Evolutionary conservation across 2,329 filamentous ascomycete genomes (phyloP), one percentile per base, ranked within the genome.

Genomic region (Plectosphaerella cucumerina): DNA sequence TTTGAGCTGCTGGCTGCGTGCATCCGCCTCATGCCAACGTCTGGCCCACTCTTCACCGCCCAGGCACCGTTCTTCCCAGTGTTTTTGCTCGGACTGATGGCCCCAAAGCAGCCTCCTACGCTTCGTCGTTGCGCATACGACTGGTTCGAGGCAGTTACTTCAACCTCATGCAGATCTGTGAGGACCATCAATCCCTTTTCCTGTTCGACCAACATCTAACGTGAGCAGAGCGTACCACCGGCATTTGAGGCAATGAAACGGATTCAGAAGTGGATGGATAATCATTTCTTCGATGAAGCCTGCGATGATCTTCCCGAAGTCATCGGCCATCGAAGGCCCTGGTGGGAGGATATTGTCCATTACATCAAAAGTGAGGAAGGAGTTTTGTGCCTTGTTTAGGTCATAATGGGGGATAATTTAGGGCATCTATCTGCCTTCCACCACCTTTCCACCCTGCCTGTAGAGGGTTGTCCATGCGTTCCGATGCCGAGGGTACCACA

Each of bases 11-110:
- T 73, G n/a, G 65, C 65, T 6, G 61, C 53, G 50, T 70, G 69
- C 47, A 70, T 73, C 17, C 57, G 55, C 3, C 65, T 71, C 8
- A 70, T 72, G 70, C 70, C 70, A 2, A 73, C 70, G 2, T 70
- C 67, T 4, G 70, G 70, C 6, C 58, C 58, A 18, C 58, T 68
- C 3, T 73, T 73, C 46, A 73, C 70, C 9, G 69, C 70, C 1
- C 70, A 73, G 47, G 69, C 70, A 6, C 70, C 70, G 5, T 59
- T 73, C 1, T 63, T 72, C 10, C 70, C 70, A 0, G 69, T 72
- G 1, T 73, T 72, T 43, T 60, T 73, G n/a, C 51, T 73, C 2
- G 70, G 70, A 1, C 50, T 73, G 26, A 53, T 72, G 5, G 64
- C 68, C 9, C 67, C 65, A 6, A 39, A 50, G 2, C 41, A 58